Conservation (phyloP, 306 rosid genomes). For the Biancaea sappan region DNA sequence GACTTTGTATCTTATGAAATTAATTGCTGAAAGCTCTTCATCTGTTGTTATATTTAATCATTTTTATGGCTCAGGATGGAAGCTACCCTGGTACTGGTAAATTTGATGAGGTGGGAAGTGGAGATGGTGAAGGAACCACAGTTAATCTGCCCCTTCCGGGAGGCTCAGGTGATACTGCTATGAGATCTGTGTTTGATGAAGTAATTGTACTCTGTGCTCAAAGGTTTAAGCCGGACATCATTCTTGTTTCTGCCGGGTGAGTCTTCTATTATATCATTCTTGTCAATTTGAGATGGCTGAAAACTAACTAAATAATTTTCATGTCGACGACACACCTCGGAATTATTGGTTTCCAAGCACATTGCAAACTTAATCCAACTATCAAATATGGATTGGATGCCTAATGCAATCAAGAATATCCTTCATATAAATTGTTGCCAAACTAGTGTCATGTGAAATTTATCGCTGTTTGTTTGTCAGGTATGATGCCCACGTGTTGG, state of each 20-base stretch:
- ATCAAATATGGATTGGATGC: conserved; percentile 19
- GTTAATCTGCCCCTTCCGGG: conserved; percentile 92
- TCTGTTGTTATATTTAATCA: conserved; percentile 1
- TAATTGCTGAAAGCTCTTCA: neutral
- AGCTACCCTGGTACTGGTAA: conserved; percentile 98
- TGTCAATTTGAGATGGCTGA: conserved; percentile 25
- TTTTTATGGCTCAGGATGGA: conserved; percentile 63
- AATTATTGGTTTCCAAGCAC: conserved; percentile 7
- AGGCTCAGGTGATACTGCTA: conserved; percentile 84
- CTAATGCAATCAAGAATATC: neutral
- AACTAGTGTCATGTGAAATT: neutral
- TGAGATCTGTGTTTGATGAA: conserved; percentile 83
- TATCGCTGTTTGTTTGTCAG: conserved; percentile 41
- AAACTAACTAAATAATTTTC: neutral
- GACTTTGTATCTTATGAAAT: conserved; percentile 7
- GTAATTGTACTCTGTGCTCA: conserved; percentile 87
- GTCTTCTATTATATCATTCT: conserved; percentile 34
- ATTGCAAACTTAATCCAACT: conserved; percentile 16
- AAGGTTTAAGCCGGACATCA: conserved; percentile 86
- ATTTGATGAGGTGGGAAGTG: conserved; percentile 71
- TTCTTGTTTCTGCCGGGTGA: conserved; percentile 99
- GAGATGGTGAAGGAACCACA: conserved; percentile 92
- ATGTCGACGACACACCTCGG: neutral
- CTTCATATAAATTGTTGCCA: conserved; percentile 3
- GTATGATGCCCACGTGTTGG: conserved; percentile 91